Evolutionary conservation across 768 basidiomycete genomes (phyloP).

Genomic region (Termitomyces sp.): DNA sequence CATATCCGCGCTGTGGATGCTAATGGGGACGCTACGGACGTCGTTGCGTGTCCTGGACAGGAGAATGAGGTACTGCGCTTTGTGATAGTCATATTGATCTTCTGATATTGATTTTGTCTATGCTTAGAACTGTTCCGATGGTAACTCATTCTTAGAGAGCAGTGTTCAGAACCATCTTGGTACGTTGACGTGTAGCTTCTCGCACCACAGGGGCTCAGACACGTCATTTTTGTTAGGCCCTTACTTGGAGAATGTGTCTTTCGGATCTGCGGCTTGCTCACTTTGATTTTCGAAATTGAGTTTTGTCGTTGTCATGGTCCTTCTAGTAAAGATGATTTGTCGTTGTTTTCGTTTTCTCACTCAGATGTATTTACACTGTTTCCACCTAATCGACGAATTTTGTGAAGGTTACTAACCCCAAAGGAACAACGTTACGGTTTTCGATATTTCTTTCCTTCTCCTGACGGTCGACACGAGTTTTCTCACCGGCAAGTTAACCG

Average conservation of each 20-base stretch:
- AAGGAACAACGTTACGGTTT: neutral
- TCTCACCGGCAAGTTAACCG: neutral
- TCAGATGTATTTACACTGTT: neutral
- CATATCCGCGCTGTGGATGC: conserved; percentile 35
- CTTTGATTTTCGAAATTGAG: neutral
- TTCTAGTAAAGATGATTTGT: neutral
- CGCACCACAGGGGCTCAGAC: neutral
- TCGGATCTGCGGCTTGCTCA: conserved; percentile 18
- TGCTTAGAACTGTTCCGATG: conserved; percentile 23
- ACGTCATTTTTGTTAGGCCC: conserved; percentile 19
- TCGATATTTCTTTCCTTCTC: neutral
- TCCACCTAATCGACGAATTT: neutral
- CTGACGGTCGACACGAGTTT: neutral
- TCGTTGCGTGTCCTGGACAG: conserved; percentile 34
- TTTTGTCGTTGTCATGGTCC: neutral
- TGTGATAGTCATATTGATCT: neutral
- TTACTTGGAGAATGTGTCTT: conserved; percentile 27
- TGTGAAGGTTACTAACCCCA: neutral
- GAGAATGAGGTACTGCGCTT: conserved; percentile 27
- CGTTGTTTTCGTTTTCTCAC: neutral
- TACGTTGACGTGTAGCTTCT: neutral
- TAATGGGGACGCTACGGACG: conserved; percentile 23
- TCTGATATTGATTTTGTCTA: neutral
- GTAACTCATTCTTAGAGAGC: conserved; percentile 17
- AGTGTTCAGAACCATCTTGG: conserved; percentile 21